These are phyloP conservation scores for Botrytis pseudocinerea DNA, from an alignment of 2,329 filamentous ascomycete genomes.

Conservation along the genomic window DNA sequence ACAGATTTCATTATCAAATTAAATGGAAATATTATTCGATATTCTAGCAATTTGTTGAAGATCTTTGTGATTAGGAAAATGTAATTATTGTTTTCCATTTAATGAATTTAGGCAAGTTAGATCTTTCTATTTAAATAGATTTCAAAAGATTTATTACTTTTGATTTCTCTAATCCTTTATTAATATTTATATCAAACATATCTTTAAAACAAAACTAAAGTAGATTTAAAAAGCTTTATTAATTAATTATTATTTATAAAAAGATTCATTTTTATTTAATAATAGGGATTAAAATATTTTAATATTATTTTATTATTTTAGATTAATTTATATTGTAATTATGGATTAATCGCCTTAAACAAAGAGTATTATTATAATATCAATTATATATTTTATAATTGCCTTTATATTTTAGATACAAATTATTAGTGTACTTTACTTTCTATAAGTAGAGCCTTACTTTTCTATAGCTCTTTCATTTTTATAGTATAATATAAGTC, in stretches of 20 bases:
- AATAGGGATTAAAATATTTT: background rate
- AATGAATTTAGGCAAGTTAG: background rate
- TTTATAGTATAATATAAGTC: no score
- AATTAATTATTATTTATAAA: background rate
- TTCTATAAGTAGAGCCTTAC: no score
- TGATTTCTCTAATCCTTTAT: no score
- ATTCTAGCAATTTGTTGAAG: background rate
- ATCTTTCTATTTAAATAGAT: background rate
- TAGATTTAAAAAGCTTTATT: background rate
- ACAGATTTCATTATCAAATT: background rate
- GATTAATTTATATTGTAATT: background rate
- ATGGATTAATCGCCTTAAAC: background rate
- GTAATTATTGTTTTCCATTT: background rate
- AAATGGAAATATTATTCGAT: background rate
- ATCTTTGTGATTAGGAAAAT: background rate
- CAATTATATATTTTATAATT: background rate
- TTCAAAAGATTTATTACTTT: background rate
- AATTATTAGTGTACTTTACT: background rate
- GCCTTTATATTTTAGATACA: background rate
- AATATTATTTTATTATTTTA: background rate
- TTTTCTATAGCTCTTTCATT: no score
- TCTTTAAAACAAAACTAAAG: no score
- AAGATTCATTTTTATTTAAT: background rate
- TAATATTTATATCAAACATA: no score
- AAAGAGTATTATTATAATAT: background rate